Evolutionary conservation across 331 rosid genomes (phyloP).

Genomic region (Acacia concinna): DNA sequence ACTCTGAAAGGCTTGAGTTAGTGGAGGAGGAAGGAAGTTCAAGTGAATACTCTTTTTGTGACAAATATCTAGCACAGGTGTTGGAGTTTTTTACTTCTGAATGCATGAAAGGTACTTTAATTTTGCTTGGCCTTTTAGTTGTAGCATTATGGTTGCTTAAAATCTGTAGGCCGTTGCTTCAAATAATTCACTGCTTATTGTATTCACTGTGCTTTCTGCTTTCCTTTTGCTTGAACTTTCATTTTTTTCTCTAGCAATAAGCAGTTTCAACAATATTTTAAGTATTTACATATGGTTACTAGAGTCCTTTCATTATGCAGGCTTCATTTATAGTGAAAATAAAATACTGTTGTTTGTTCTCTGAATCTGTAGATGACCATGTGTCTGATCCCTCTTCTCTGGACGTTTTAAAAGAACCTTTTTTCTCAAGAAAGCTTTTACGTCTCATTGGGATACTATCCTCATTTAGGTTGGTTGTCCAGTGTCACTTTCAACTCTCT

Average conservation of each 20-base stretch:
- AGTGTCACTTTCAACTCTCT: not conserved
- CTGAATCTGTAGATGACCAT: conserved; percentile 43
- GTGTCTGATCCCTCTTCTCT: conserved; percentile 49
- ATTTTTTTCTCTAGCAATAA: conserved; percentile 22
- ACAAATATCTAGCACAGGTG: conserved; percentile 62
- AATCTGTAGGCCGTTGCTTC: conserved; percentile 18
- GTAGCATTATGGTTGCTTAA: not conserved
- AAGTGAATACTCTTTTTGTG: conserved; percentile 55
- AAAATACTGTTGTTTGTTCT: conserved; percentile 24
- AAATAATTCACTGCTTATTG: not conserved
- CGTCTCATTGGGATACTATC: conserved; percentile 78
- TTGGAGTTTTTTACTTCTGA: conserved; percentile 52
- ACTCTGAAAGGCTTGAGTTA: conserved; percentile 64
- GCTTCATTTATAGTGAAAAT: conserved; percentile 25
- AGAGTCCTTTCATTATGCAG: conserved; percentile 20
- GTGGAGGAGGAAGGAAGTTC: conserved; percentile 66
- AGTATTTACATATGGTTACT: not conserved
- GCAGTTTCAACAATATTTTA: not conserved
- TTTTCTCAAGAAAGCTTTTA: conserved; percentile 74
- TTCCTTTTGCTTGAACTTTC: conserved; percentile 12
- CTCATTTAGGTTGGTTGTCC: conserved; percentile 63
- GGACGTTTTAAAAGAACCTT: conserved; percentile 72
- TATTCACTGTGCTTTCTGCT: not conserved
- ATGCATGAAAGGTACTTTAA: conserved; percentile 57
- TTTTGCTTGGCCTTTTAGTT: conserved; percentile 18